A percentile compares a stretch with the other conserved stretches of the same genome.
Conservation (phyloP, 441 rosid genomes). For the Eutrema salsugineum region DNA sequence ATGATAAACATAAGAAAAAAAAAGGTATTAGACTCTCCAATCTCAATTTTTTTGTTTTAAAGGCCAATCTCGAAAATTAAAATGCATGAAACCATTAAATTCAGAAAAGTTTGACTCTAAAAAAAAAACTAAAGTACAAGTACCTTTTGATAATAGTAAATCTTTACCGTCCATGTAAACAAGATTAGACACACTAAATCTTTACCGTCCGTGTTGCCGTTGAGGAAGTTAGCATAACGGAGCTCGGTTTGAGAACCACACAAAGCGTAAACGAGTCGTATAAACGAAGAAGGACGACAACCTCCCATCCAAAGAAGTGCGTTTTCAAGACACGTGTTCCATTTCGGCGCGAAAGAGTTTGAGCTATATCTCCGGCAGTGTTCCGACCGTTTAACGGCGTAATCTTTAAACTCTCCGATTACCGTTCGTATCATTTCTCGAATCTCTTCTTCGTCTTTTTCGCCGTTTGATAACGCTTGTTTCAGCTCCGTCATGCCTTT, state of each 20-base stretch:
- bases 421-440: slow-evolving; percentile 1
- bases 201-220: slow-evolving; percentile 10
- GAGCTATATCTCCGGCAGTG: slow-evolving; percentile 15
- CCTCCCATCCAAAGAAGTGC: slow-evolving; percentile 48
- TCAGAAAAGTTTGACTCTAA: no score
- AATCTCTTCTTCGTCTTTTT: background rate
- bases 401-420: slow-evolving; percentile 22
- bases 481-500: slow-evolving; percentile 29
- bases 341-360: slow-evolving; percentile 35
- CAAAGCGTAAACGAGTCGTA: slow-evolving; percentile 36
- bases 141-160: no score
- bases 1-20: no score
- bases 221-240: background rate
- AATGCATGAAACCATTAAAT: no score
- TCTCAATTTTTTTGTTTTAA: no score
- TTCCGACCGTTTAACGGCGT: slow-evolving; percentile 18
- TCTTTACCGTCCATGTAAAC: no score
- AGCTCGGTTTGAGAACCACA: slow-evolving; percentile 32
- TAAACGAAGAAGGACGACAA: slow-evolving; percentile 43
- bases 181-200: background rate
- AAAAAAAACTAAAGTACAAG: no score
- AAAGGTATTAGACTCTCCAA: no score
- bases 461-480: slow-evolving; percentile 4
- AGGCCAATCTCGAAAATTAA: no score
- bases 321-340: slow-evolving; percentile 45